Evolutionary conservation across 164 flowering plant genomes (phyloP), one percentile per base, ranked within the genome.

Genomic region (Piper longum): DNA sequence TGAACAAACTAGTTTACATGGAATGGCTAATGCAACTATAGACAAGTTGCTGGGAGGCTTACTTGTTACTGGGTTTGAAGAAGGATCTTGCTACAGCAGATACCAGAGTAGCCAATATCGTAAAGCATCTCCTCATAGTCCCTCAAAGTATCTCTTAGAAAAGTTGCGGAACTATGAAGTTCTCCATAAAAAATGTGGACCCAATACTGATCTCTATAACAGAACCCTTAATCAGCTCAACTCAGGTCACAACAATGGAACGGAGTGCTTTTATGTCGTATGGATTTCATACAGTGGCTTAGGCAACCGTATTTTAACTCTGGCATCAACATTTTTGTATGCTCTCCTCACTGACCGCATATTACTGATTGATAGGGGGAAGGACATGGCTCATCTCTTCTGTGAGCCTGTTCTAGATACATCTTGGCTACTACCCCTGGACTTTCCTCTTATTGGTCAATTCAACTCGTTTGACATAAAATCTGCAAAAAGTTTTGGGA

Each of bases 11-110:
- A 26, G 36, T 26, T 26, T 26, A 26, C 36, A 26, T 26, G 36
- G 36, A 26, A 26, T 0, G 36, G 36, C 36, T 26, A 26, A 26
- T 26, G 36, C 36, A 26, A 26, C 36, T 26, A 26, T 26, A 26
- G 36, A 26, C 36, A 26, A 26, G 36, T 26, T 26, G 36, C 36
- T 26, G 36, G 36, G 36, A 26, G 36, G 36, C 36, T 26, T 88
- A 65, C 80, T 86, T 40, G 56, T 74, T 63, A 43, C 73, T 57
- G 87, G 76, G 43, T 81, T 86, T 56, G 84, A 81, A 36, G 82
- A 80, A 69, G 56, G 54, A 18, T 79, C 96, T 48, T 89, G 96
- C 66, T 65, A 76, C n/a, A 87, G 96, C 72, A 74, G 96, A 68
- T 77, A 81, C 69, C 71, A 82, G 51, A 76, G 88, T n/a, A 62